Evolutionary conservation across 2,329 filamentous ascomycete genomes (phyloP), one percentile per base, ranked within the genome.

Genomic region (Paecilomyces niveus): DNA sequence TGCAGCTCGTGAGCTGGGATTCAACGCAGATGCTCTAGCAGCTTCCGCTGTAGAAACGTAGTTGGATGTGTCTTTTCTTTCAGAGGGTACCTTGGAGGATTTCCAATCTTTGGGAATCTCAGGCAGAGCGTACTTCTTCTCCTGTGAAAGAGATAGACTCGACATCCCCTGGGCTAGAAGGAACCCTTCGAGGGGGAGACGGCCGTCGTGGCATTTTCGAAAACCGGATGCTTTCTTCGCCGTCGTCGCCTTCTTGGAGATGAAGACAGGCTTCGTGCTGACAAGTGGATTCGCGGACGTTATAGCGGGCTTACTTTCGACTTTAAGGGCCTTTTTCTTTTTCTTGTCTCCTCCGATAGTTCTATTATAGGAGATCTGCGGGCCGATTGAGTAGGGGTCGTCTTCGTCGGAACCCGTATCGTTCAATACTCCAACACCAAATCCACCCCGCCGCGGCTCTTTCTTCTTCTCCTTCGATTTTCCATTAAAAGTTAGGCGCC

Each of bases 371-470:
- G 88, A 90, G 70, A 97, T 95, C 64, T 86, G 88, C 0, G 94
- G 94, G 0, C 93, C 93, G 56, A 97, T 87, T 59, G 93, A 89
- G 70, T 96, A 97, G 0, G 91, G 89, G 67, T 97, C 92, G 67
- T 97, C 94, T 53, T 97, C 92, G 64, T 97, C 94, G 3, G 93
- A 97, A 10, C 92, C 92, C 21, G 88, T 94, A 64, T 97, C 93
- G 67, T 97, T 97, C 53, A 97, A 76, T 1, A 97, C 81, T 0
- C 93, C 93, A 13, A 96, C 87, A 0, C 93, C 93, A 63, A 97
- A 90, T 0, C 89, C 90, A 2, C 88, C 85, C 56, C 81, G 81
- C 1, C 67, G 70, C 59, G 78, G 77, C 66, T 72, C 75, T 67
- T 87, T 88, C 58, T 85, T 88, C 58, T 85, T 83, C 56, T 79